These are phyloP conservation scores for Amanita molliuscula DNA, from an alignment of 768 basidiomycete genomes.

Conservation along the genomic window DNA sequence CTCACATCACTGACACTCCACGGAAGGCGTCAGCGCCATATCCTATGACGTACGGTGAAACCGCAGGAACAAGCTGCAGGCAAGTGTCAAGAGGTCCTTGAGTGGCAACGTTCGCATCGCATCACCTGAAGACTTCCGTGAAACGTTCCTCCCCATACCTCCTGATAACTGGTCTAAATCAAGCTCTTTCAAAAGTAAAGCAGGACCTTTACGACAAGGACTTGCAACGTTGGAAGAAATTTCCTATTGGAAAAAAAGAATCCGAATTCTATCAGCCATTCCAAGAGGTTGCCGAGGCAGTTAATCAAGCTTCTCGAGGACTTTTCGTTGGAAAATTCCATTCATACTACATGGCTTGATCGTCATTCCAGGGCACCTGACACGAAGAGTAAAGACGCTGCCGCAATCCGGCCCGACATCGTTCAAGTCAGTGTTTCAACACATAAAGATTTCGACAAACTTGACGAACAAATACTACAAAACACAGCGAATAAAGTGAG, in stretches of 20 bases:
- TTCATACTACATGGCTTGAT: neutral
- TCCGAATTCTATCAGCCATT: neutral
- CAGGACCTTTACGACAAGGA: neutral
- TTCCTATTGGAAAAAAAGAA: neutral
- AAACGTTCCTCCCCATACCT: neutral
- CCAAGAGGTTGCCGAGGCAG: neutral
- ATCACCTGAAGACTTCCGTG: neutral
- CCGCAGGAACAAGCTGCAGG: neutral
- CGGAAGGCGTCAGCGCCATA: neutral
- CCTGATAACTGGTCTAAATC: neutral
- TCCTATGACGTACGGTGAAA: neutral
- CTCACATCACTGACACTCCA: neutral
- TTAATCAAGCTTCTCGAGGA: neutral
- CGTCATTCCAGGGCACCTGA: neutral
- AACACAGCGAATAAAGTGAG: neutral
- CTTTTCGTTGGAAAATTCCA: too few relatives aligned
- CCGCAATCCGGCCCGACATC: neutral
- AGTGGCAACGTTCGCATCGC: neutral
- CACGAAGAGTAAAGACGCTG: neutral
- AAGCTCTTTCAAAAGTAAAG: neutral
- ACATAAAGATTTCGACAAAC: neutral
- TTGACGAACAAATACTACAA: neutral
- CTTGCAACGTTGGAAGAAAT: neutral
- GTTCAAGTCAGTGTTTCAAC: neutral
- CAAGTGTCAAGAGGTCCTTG: neutral